Base-by-base conservation (phyloP, 208 protist species). In the Zelonia costaricensis region DNA sequence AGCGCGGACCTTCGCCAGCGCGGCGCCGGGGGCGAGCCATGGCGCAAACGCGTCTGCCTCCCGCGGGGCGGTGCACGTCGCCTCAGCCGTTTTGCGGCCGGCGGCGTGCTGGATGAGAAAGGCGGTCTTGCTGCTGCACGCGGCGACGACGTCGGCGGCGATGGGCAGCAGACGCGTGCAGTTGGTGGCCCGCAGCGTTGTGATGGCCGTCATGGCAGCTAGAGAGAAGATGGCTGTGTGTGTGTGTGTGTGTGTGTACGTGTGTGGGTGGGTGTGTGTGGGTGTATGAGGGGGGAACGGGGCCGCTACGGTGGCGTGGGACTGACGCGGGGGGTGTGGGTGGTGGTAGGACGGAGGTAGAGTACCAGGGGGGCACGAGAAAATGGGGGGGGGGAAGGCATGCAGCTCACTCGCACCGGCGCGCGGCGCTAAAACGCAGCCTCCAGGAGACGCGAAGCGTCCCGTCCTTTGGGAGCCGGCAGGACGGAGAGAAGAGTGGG, bases 101-200 rank as follows among this genome's bases (percentile, higher is more conserved):
- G 22, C 71, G 6, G 30, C 45, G 28, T 56, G 38, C 18, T 62
- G 59, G 6, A 75, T 43, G 43, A 87, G 20, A 52, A 80, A 80
- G 18, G 76, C 67, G 1, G 72, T 66, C 39, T 69, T 52, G 9
- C 51, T 54, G 13, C 76, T 71, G 23, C 73, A 86, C 16, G 69
- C 82, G 8, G 80, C 80, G 46, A 86, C 60, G 16, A 66, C 52
- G 3, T 42, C 43, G n/a, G 58, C 61, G 27, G 55, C 39, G 22
- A 88, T 73, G 44, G 59, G 40, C 30, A 75, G 56, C 36, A 92
- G 52, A 2, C 63, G 56, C 16, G 70, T 59, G 62, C 79, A 92
- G 55, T 74, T 80, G 0, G 72, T 75, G 12, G 79, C 72, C 44
- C 60, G 66, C 28, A 92, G 71, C 10, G 72, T 84, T 9, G 68